Evolutionary conservation across 176 grass and related monocot genomes (phyloP).

Genomic region (Triticum aestivum): IWGSC_CS_RefSeq_v2.1 NC_057801.1:144204540-144205039

Average conservation of each 20-base stretch:
- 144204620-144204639: slow-evolving; percentile 87
- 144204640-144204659: slow-evolving; percentile 72
- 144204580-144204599: slow-evolving; percentile 75
- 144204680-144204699: not conserved
- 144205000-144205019: slow-evolving; percentile 63
- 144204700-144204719: not conserved
- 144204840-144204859: slow-evolving; percentile 83
- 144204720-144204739: not conserved
- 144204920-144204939: slow-evolving; percentile 90
- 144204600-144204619: slow-evolving; percentile 88
- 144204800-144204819: slow-evolving; percentile 92
- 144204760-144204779: slow-evolving; percentile 73
- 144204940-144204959: slow-evolving; percentile 91
- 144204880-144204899: slow-evolving; percentile 83
- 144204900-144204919: slow-evolving; percentile 87
- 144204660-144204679: slow-evolving; percentile 55
- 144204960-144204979: slow-evolving; percentile 95
- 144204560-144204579: slow-evolving; percentile 72
- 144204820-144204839: slow-evolving; percentile 82
- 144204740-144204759: not conserved
- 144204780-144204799: slow-evolving; percentile 76
- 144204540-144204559: slow-evolving; percentile 81
- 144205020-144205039: slow-evolving; percentile 97
- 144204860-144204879: slow-evolving; percentile 81
- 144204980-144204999: slow-evolving; percentile 91